Evolutionary conservation across 1,139 yeast species (phyloP).

Genomic region (Zygoascus sp.): DNA sequence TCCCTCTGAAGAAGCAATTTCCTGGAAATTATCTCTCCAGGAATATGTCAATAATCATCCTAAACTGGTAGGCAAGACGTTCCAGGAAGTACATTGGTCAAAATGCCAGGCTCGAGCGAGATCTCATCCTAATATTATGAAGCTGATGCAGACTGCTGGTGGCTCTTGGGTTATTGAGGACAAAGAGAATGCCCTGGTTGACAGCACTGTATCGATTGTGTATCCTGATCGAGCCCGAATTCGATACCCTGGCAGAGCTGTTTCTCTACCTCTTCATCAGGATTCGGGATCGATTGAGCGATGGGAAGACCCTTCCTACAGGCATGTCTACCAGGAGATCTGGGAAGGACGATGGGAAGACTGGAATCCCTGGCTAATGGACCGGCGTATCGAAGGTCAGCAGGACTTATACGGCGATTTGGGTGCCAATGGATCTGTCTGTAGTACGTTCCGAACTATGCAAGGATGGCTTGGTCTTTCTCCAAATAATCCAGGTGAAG

Average conservation of each 20-base stretch:
- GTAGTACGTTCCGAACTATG: slow-evolving; percentile 39
- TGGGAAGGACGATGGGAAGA: slow-evolving; percentile 45
- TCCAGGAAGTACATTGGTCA: slow-evolving; percentile 35
- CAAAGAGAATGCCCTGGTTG: slow-evolving; percentile 22
- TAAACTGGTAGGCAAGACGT: not conserved
- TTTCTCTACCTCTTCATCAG: slow-evolving; percentile 41
- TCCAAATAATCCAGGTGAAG: slow-evolving; percentile 42
- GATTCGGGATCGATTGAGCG: slow-evolving; percentile 40
- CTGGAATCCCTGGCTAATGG: slow-evolving; percentile 13
- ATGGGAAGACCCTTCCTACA: slow-evolving; percentile 43
- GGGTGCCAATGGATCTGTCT: slow-evolving; percentile 5
- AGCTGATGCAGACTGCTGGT: slow-evolving; percentile 35
- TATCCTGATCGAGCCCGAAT: slow-evolving; percentile 56
- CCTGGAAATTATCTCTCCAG: slow-evolving; percentile 4
- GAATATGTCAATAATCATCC: slow-evolving; percentile 10
- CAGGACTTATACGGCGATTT: slow-evolving; percentile 11
- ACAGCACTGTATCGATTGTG: slow-evolving; percentile 36
- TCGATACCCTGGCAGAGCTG: slow-evolving; percentile 41
- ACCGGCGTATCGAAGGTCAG: slow-evolving; percentile 5
- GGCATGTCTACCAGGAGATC: slow-evolving; percentile 40
- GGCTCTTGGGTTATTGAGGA: slow-evolving; percentile 34
- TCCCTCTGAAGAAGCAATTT: slow-evolving; percentile 7
- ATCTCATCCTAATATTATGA: slow-evolving; percentile 40
- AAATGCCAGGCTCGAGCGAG: slow-evolving; percentile 43
- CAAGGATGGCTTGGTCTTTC: slow-evolving; percentile 49